phyloP scores from a whole-genome alignment of 1,284 basidiomycete genomes.

The Ustilago curta region DNA sequence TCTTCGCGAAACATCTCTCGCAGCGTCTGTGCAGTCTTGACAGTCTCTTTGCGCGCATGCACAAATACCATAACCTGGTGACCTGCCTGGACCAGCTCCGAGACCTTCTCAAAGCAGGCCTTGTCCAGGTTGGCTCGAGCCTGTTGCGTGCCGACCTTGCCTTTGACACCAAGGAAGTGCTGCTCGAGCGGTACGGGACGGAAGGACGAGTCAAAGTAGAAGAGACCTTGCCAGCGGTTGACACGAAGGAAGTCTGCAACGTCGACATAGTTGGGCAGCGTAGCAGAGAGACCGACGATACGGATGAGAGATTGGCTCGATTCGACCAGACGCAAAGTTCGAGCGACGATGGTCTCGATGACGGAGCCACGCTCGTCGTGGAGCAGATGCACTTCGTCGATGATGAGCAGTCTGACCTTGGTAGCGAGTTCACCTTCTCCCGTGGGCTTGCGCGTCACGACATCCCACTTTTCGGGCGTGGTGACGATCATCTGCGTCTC shows the following conservation, averaged over 20 bases:
- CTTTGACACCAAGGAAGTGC: slow-evolving; percentile 94
- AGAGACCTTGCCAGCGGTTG: slow-evolving; percentile 88
- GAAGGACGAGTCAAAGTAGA: slow-evolving; percentile 98
- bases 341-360: slow-evolving; percentile 97
- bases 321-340: slow-evolving; percentile 93
- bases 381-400: slow-evolving; percentile 96
- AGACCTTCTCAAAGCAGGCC: slow-evolving; percentile 85
- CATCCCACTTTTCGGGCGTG: slow-evolving; percentile 99
- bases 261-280: slow-evolving; percentile 96
- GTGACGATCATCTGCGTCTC: slow-evolving; percentile 99
- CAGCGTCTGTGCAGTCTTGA: slow-evolving; percentile 88
- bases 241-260: slow-evolving; percentile 96
- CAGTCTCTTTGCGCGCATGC: slow-evolving; percentile 97
- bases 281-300: slow-evolving; percentile 98
- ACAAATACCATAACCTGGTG: slow-evolving; percentile 99
- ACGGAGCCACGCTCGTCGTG: slow-evolving; percentile 99
- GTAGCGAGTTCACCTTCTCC: slow-evolving; percentile 91
- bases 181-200: slow-evolving; percentile 96
- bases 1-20: slow-evolving; percentile 84
- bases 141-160: slow-evolving; percentile 82
- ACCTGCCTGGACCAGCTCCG: slow-evolving; percentile 60
- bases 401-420: slow-evolving; percentile 92
- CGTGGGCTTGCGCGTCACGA: slow-evolving; percentile 95
- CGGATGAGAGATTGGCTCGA: slow-evolving; percentile 96
- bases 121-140: slow-evolving; percentile 89